Conservation (phyloP, 768 basidiomycete species). For the Boletus vermiculosoides region DNA sequence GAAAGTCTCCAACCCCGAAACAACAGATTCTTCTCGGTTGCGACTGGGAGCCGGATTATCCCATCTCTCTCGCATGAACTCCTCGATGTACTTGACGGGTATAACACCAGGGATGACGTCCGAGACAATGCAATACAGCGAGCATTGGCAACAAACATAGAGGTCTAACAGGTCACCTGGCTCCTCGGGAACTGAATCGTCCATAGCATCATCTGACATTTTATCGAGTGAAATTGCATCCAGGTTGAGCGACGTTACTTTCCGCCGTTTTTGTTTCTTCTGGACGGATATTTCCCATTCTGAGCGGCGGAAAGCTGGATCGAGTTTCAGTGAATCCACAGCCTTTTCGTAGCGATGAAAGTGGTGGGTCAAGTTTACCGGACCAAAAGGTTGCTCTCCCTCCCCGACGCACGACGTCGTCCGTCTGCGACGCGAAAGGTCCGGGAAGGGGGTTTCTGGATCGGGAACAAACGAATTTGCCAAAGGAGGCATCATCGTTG, state of each 20-base stretch:
- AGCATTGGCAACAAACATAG: slow-evolving; percentile 85
- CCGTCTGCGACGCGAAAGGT: slow-evolving; percentile 48
- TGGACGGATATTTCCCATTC: slow-evolving; percentile 57
- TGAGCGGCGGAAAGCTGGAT: slow-evolving; percentile 55
- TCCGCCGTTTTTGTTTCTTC: slow-evolving; percentile 54
- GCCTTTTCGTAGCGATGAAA: slow-evolving; percentile 74
- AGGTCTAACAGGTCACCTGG: slow-evolving; percentile 67
- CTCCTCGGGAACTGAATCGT: slow-evolving; percentile 31
- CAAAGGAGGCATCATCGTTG: slow-evolving; percentile 59
- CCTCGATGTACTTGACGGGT: slow-evolving; percentile 58
- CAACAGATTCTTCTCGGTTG: slow-evolving; percentile 52
- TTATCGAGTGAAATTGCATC: slow-evolving; percentile 23
- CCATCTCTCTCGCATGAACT: slow-evolving; percentile 59
- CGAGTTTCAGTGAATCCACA: slow-evolving; percentile 66
- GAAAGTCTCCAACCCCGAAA: slow-evolving; percentile 63
- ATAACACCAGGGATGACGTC: slow-evolving; percentile 73
- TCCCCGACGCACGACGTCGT: slow-evolving; percentile 53
- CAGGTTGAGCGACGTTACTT: slow-evolving; percentile 42
- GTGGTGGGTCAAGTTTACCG: slow-evolving; percentile 69
- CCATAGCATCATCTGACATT: slow-evolving; percentile 31
- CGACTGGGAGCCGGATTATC: slow-evolving; percentile 57
- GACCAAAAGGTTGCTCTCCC: slow-evolving; percentile 44
- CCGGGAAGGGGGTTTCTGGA: slow-evolving; percentile 49
- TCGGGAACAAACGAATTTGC: slow-evolving; percentile 49
- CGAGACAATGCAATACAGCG: slow-evolving; percentile 68